Conservation (phyloP, 345 rosid species). For the Crucihimalaya himalaica region DNA sequence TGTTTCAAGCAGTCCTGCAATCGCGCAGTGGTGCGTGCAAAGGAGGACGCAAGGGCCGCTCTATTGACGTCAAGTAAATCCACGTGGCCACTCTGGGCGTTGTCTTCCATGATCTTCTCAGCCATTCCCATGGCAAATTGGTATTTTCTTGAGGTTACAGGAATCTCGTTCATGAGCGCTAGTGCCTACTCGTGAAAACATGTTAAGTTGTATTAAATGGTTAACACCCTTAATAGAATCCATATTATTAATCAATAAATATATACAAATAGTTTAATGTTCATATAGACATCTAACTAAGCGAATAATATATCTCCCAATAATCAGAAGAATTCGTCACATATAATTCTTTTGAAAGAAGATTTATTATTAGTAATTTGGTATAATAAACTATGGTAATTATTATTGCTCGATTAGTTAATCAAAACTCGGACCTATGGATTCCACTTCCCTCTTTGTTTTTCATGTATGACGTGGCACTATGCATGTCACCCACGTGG, state of each 20-base stretch:
- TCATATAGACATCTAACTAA: background rate
- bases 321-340: background rate
- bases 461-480: constrained; percentile 24
- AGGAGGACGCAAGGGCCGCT: constrained; percentile 56
- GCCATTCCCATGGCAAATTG: constrained; percentile 77
- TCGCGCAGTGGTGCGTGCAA: constrained; percentile 54
- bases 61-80: constrained; percentile 63
- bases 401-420: background rate
- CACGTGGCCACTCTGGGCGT: constrained; percentile 47
- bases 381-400: background rate
- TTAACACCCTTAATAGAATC: background rate
- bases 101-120: constrained; percentile 75
- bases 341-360: background rate
- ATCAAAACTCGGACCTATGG: background rate
- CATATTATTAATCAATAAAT: background rate
- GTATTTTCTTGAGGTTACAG: constrained; percentile 69
- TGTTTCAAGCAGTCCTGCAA: constrained; percentile 51
- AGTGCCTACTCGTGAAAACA: constrained; percentile 48
- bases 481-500: constrained; percentile 35
- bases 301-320: background rate
- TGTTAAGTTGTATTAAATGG: background rate
- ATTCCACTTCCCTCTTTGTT: background rate
- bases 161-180: constrained; percentile 63
- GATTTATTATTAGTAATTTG: background rate
- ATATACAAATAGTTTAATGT: background rate